These are phyloP conservation scores for Metschnikowia vanudenii DNA, from an alignment of 805 yeast genomes.

Conservation along the genomic window DNA sequence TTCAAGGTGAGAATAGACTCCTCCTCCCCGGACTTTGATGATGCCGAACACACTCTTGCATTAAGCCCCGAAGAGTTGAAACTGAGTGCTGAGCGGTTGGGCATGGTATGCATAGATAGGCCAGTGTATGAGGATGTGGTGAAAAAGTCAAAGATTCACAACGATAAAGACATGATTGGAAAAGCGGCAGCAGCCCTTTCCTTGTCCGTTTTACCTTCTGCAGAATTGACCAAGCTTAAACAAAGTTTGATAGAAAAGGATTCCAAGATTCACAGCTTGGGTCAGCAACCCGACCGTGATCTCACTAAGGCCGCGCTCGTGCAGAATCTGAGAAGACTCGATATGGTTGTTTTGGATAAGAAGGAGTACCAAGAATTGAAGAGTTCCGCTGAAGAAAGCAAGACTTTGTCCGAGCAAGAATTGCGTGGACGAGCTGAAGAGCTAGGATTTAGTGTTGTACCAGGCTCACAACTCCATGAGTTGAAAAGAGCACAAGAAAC, in stretches of 20 bases:
- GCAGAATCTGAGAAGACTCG: slow-evolving; percentile 17
- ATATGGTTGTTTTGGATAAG: slow-evolving; percentile 18
- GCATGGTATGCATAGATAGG: slow-evolving; percentile 10
- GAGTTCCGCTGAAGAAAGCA: slow-evolving; percentile 10
- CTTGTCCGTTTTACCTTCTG: slow-evolving; percentile 14
- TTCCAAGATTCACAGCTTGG: slow-evolving; percentile 25
- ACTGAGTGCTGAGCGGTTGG: slow-evolving; percentile 13
- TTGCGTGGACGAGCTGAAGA: slow-evolving; percentile 36
- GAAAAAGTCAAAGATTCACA: slow-evolving; percentile 1
- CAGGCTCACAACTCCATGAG: slow-evolving; percentile 29
- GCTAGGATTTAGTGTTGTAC: slow-evolving; percentile 38
- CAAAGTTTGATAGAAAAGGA: slow-evolving; percentile 25
- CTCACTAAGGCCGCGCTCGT: slow-evolving; percentile 24
- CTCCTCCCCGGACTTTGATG: neutral
- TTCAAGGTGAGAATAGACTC: neutral
- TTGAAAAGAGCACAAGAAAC: slow-evolving; percentile 21
- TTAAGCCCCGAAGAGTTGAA: slow-evolving; percentile 9
- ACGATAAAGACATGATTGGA: slow-evolving; percentile 1
- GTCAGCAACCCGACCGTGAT: slow-evolving; percentile 11
- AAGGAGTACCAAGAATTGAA: slow-evolving; percentile 16
- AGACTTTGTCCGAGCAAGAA: slow-evolving; percentile 21
- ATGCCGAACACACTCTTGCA: slow-evolving; percentile 11
- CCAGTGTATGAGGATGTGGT: slow-evolving; percentile 3
- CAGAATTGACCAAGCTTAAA: slow-evolving; percentile 15
- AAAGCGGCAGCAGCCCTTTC: slow-evolving; percentile 14